Evolutionary conservation across 192 early-diverging fungal genomes (phyloP).

Genomic region (Linderina pennispora): DNA sequence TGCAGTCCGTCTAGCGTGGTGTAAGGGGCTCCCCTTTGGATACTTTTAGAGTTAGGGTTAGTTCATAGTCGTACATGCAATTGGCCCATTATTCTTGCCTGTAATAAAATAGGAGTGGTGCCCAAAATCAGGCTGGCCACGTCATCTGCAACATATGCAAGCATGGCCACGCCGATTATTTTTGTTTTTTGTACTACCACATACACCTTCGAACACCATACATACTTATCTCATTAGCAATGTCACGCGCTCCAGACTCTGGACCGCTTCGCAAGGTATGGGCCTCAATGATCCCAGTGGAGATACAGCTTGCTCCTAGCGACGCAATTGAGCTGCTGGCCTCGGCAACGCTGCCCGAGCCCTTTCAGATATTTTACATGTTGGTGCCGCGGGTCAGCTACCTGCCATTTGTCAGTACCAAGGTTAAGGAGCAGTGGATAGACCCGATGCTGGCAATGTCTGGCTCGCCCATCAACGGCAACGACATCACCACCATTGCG

Average conservation of each 20-base stretch:
- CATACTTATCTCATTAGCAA: constrained; percentile 2
- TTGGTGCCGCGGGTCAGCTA: constrained; percentile 33
- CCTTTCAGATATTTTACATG: constrained; percentile 44
- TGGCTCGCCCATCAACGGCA: neutral
- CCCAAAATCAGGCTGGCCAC: no score
- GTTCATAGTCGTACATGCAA: no score
- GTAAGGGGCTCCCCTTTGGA: no score
- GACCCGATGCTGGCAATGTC: constrained; percentile 35
- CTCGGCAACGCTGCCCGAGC: constrained; percentile 36
- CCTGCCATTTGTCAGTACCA: constrained; percentile 18
- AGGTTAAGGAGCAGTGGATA: constrained; percentile 37
- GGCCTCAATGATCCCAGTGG: constrained; percentile 41
- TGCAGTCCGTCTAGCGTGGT: no score
- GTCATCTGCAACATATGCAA: no score
- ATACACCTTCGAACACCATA: no score
- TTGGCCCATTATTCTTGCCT: no score
- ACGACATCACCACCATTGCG: neutral
- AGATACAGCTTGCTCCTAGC: constrained; percentile 28
- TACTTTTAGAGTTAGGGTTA: no score
- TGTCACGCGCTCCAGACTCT: constrained; percentile 5
- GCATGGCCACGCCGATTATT: no score
- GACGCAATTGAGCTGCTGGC: constrained; percentile 42
- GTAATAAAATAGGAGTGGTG: no score
- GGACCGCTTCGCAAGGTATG: constrained; percentile 15
- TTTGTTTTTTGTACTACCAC: no score